Conservation (phyloP, 2,329 filamentous ascomycete species). For the Monilinia aucupariae region DNA sequence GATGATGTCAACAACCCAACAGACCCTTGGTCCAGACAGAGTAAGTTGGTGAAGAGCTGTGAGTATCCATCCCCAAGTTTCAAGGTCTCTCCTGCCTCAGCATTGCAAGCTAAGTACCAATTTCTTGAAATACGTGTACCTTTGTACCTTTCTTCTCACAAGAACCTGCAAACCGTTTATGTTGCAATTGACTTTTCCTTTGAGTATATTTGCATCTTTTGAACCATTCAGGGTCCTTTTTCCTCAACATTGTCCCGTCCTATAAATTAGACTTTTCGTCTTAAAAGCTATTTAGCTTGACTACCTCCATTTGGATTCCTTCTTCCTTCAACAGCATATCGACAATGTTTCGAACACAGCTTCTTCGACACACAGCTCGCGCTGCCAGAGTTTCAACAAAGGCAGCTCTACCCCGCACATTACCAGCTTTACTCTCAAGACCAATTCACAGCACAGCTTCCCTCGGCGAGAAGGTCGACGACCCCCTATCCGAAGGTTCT, state of each 20-base stretch:
- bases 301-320: neutral
- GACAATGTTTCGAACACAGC: constrained; percentile 33
- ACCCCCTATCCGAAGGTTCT: constrained; percentile 29
- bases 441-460: constrained; percentile 24
- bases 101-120: neutral
- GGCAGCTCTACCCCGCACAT: constrained; percentile 20
- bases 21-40: neutral
- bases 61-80: neutral
- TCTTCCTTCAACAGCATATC: constrained; percentile 5
- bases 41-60: neutral
- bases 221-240: neutral
- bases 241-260: neutral
- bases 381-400: constrained; percentile 24
- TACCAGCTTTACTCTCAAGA: constrained; percentile 20
- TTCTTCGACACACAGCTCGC: constrained; percentile 30
- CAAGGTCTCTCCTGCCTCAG: neutral
- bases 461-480: constrained; percentile 27
- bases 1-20: constrained; percentile 15
- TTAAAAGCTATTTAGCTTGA: neutral
- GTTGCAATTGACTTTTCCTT: neutral
- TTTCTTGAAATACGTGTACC: neutral
- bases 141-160: neutral
- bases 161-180: neutral
- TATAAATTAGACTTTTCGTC: neutral
- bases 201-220: neutral